These are phyloP conservation scores for Colletotrichum siamense DNA, from an alignment of 2,329 filamentous ascomycete genomes.

Conservation along the genomic window DNA sequence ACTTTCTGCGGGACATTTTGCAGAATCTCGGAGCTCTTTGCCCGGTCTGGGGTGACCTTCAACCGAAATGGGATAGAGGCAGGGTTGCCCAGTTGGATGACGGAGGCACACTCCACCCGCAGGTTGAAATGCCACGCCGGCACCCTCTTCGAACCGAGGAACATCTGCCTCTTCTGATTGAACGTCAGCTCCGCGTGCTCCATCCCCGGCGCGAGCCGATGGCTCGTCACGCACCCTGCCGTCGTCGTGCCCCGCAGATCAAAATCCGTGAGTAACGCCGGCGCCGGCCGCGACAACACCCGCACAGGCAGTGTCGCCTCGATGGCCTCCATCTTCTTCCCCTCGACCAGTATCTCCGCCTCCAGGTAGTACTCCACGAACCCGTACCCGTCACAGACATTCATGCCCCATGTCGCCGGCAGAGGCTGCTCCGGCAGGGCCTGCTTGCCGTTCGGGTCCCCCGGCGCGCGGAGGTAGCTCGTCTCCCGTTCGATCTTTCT, in stretches of 20 bases:
- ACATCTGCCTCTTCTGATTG: background rate
- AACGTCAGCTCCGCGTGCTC: background rate
- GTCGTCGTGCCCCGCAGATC: background rate
- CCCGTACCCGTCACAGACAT: background rate
- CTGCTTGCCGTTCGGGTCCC: background rate
- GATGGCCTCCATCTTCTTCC: background rate
- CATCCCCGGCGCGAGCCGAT: background rate
- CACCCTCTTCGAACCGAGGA: background rate
- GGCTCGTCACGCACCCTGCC: background rate
- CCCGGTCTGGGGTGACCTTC: background rate
- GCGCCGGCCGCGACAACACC: background rate
- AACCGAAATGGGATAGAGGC: background rate
- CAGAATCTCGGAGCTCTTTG: background rate
- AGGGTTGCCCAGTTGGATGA: background rate
- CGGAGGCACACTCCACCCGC: background rate
- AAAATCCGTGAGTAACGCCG: background rate
- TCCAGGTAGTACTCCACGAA: background rate
- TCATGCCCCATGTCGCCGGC: background rate
- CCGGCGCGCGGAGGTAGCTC: background rate
- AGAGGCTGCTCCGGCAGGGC: background rate
- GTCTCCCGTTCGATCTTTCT: background rate
- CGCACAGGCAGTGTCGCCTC: background rate
- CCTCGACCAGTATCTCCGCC: background rate
- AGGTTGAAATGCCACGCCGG: background rate
- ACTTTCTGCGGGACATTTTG: background rate